phyloP scores from a whole-genome alignment of 1,284 basidiomycete species.

The Ustilago tritici region DNA sequence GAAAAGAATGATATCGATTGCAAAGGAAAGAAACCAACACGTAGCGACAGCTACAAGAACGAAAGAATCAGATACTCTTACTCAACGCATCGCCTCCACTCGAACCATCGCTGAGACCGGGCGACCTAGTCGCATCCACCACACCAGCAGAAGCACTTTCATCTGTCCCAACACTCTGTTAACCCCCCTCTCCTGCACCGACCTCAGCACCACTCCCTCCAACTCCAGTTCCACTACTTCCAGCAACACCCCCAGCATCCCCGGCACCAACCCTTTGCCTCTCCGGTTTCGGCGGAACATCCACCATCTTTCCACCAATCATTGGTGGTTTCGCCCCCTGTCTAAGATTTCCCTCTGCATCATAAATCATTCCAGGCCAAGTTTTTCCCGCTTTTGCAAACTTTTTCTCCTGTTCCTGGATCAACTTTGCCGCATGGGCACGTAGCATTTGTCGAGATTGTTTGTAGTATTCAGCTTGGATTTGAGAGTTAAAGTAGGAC shows the following conservation, averaged over 20 bases:
- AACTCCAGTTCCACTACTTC: neutral
- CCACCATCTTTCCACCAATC: neutral
- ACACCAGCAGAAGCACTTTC: neutral
- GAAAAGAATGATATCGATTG: neutral
- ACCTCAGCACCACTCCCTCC: neutral
- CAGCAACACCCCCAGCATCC: neutral
- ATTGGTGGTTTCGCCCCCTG: conserved; percentile 5
- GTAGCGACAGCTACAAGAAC: neutral
- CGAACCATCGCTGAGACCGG: neutral
- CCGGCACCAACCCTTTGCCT: neutral
- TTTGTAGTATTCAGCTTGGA: conserved; percentile 39
- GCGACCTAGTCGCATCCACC: neutral
- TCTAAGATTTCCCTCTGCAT: conserved; percentile 25
- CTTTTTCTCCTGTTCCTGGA: conserved; percentile 27
- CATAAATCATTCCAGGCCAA: conserved; percentile 41
- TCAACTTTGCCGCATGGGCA: conserved; percentile 26
- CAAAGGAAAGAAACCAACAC: neutral
- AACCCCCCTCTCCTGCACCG: neutral
- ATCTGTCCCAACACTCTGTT: neutral
- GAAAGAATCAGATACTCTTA: neutral
- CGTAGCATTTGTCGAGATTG: conserved; percentile 20
- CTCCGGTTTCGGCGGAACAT: neutral
- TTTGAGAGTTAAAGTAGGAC: conserved; percentile 28
- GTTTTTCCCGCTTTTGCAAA: conserved; percentile 16
- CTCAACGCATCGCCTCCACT: neutral